Evolutionary conservation across 2,329 filamentous ascomycete genomes (phyloP).

Genomic region (Apiospora pterosperma): DNA sequence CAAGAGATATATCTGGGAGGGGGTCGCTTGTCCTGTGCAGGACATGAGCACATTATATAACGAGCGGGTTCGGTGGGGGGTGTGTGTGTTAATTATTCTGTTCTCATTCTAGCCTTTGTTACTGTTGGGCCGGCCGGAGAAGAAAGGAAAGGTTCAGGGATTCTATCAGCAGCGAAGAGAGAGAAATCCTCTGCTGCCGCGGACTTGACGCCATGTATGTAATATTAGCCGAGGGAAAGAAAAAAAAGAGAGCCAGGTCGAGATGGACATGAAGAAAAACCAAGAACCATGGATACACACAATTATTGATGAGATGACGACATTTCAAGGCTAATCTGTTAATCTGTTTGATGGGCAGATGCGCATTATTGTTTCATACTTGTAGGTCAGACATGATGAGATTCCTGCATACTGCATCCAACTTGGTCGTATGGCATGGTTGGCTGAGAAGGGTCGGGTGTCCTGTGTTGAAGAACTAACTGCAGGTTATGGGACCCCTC

Average conservation of each 20-base stretch:
- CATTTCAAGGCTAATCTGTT: background rate
- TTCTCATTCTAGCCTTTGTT: background rate
- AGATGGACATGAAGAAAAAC: background rate
- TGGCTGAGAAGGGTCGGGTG: no score
- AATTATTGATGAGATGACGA: background rate
- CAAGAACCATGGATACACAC: background rate
- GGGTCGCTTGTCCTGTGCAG: background rate
- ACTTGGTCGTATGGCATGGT: no score
- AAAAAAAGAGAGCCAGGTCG: background rate
- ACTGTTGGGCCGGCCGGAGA: background rate
- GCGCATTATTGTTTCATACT: no score
- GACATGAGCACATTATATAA: constrained; percentile 4
- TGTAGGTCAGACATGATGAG: no score
- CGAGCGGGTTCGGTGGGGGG: background rate
- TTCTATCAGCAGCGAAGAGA: background rate
- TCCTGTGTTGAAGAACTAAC: no score
- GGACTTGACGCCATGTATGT: background rate
- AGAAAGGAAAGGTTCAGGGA: background rate
- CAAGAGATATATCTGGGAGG: constrained; percentile 12
- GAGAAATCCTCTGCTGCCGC: background rate
- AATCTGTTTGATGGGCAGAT: no score
- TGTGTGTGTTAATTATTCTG: background rate
- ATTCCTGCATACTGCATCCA: no score
- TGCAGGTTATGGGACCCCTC: no score
- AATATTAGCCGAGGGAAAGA: background rate